Percentiles rank a stretch among this genome's conserved stretches.
phyloP scores from a whole-genome alignment of 306 rosid genomes.

The Acacia confusa region DNA sequence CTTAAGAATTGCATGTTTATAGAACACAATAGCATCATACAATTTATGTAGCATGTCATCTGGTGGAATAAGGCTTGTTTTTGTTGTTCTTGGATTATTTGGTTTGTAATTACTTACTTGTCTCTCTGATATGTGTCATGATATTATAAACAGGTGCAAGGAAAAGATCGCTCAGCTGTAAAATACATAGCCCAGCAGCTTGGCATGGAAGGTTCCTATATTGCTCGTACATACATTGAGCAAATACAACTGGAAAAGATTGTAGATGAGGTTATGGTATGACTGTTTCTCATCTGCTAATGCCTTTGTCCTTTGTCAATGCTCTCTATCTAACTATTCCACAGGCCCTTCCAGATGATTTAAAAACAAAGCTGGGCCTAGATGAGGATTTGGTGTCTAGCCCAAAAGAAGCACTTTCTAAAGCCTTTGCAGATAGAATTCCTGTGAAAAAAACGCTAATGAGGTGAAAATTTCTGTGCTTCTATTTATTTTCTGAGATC shows the following conservation, averaged over 20 bases:
- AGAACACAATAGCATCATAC: neutral
- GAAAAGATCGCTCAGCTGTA: slow-evolving; percentile 79
- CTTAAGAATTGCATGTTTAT: neutral
- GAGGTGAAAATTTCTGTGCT: slow-evolving; percentile 52
- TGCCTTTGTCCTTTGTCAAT: slow-evolving; percentile 13
- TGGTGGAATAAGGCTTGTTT: neutral
- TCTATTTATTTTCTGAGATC: slow-evolving; percentile 5
- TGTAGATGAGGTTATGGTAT: slow-evolving; percentile 95
- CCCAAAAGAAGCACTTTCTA: slow-evolving; percentile 92
- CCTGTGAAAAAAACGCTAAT: slow-evolving; percentile 68
- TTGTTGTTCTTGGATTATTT: neutral
- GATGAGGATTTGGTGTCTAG: slow-evolving; percentile 92
- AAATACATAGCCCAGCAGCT: slow-evolving; percentile 68
- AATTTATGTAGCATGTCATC: neutral
- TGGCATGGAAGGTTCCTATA: slow-evolving; percentile 89
- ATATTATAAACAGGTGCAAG: slow-evolving; percentile 71
- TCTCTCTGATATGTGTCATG: slow-evolving; percentile 19
- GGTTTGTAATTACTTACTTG: neutral
- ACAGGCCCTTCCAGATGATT: slow-evolving; percentile 99
- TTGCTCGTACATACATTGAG: slow-evolving; percentile 95
- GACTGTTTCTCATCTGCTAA: slow-evolving; percentile 34
- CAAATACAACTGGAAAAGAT: slow-evolving; percentile 97
- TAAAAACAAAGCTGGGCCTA: slow-evolving; percentile 85
- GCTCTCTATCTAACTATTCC: slow-evolving; percentile 42
- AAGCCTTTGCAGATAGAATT: slow-evolving; percentile 82